Conservation (phyloP, 257 asterid genomes). For the Capsicum rhomboideum region DNA sequence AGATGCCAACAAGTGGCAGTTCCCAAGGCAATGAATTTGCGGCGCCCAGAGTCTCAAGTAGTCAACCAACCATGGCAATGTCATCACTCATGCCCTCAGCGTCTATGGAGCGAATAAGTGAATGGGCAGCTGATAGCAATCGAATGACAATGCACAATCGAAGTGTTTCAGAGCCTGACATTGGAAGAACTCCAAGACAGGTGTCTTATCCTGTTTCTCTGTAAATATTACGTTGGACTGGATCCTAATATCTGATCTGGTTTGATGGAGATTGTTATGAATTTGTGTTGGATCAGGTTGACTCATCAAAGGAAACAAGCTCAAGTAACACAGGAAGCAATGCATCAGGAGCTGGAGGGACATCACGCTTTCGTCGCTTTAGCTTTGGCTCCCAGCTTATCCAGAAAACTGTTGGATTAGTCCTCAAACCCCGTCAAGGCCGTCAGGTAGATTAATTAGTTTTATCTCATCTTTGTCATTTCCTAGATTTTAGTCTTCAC, state of each 20-base stretch:
- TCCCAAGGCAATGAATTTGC: slow-evolving; percentile 32
- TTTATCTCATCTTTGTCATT: neutral
- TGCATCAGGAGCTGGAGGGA: slow-evolving; percentile 30
- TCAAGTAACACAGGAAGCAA: slow-evolving; percentile 39
- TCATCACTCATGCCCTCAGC: slow-evolving; percentile 76
- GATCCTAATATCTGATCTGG: neutral
- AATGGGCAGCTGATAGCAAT: slow-evolving; percentile 47
- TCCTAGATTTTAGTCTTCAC: neutral
- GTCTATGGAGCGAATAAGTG: slow-evolving; percentile 55
- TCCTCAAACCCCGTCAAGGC: slow-evolving; percentile 32
- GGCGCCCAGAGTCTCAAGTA: slow-evolving; percentile 66
- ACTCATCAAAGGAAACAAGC: slow-evolving; percentile 57
- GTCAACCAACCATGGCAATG: slow-evolving; percentile 96
- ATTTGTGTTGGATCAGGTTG: slow-evolving; percentile 45
- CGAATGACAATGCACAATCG: slow-evolving; percentile 59
- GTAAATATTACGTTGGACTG: neutral
- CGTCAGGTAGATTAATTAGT: slow-evolving; percentile 22
- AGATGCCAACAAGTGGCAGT: slow-evolving; percentile 45
- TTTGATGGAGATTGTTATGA: neutral
- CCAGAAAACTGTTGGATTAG: slow-evolving; percentile 39
- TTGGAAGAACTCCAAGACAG: slow-evolving; percentile 93
- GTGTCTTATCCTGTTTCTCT: slow-evolving; percentile 28
- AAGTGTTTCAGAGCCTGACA: slow-evolving; percentile 96
- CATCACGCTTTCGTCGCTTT: slow-evolving; percentile 4
- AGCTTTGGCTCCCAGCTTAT: slow-evolving; percentile 30